Conservation (phyloP, 306 rosid genomes). For the Fagus crenata region DNA sequence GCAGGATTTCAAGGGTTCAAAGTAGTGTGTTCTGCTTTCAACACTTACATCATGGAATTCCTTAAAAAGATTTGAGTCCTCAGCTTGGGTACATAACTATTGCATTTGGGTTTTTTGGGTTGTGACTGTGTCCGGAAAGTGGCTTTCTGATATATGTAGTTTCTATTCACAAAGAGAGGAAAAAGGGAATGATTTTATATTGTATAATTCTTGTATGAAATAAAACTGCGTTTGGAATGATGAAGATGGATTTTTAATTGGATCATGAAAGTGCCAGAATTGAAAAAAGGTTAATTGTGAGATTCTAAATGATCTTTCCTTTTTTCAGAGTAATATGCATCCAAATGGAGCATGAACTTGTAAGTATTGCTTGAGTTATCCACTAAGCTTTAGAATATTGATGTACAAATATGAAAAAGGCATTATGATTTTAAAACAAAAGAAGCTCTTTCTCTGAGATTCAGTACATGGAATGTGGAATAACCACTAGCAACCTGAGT, state of each 20-base stretch:
- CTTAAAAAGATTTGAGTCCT: conserved; percentile 51
- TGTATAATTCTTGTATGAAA: conserved; percentile 27
- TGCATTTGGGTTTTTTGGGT: conserved; percentile 22
- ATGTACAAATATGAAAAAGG: not conserved
- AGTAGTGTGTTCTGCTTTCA: conserved; percentile 61
- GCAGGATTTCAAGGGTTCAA: conserved; percentile 75
- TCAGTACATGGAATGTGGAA: not conserved
- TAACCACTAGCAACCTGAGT: not conserved
- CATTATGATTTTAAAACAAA: not conserved
- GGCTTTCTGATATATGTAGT: conserved; percentile 16
- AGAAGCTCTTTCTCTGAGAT: too few relatives aligned
- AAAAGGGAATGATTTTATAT: conserved; percentile 15
- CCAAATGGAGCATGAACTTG: too few relatives aligned
- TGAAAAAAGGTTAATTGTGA: too few relatives aligned
- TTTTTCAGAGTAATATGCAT: too few relatives aligned
- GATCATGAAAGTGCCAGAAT: not conserved
- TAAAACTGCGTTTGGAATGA: conserved; percentile 11
- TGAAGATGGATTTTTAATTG: not conserved
- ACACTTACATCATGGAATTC: conserved; percentile 75
- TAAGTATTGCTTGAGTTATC: too few relatives aligned
- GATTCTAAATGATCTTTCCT: too few relatives aligned
- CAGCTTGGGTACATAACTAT: not conserved
- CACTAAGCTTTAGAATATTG: too few relatives aligned
- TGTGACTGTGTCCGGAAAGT: not conserved
- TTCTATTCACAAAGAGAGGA: conserved; percentile 19